Evolutionary conservation across 2,329 filamentous ascomycete genomes (phyloP), one percentile per base, ranked within the genome.

Genomic region (Talaromyces rugulosus): DNA sequence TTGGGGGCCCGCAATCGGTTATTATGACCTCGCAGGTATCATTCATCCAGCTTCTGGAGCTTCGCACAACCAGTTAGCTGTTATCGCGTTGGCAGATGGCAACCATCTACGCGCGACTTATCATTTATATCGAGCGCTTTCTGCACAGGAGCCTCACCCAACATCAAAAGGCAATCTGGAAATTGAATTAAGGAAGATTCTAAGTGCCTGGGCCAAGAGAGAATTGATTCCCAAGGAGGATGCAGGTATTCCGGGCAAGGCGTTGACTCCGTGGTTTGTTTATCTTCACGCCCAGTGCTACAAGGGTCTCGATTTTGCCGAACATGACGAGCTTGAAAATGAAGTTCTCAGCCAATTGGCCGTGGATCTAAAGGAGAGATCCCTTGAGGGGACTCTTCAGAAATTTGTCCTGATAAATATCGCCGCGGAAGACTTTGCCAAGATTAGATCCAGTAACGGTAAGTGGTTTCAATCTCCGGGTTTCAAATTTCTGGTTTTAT

Each of bases 401-500:
- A 95, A 92, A 72, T 89, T 97, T 75, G 85, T 91, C 5, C 80
- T 97, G 52, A 87, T 94, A 67, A 98, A 96, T 69, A 89, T 98
- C 64, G 87, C 91, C 5, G 91, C 93, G 6, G 91, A 95, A 73
- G 85, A 89, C 66, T 83, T 91, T 70, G 89, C 91, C 51, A 82
- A 81, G 33, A 78, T 84, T 28, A 85, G 84, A 67, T 82, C 88
- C 64, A 79, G 81, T 72, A 79, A 81, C 72, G 78, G 88, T 87
- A 47, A 66, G 64, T n/a, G 18, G 16, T 12, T 23, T 42, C 11
- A 18, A 31, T 36, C 3, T 28, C 14, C 44, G 6, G 12, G 23
- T 40, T 40, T 30, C 16, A 42, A 4, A 4, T 36, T 7, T 36
- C 33, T 8, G 33, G 7, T 8, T 27, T 9, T 4, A 9, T 27